Evolutionary conservation across 352 stramenopile genomes (phyloP), one percentile per base, ranked within the genome.

Genomic region (Lagenidium giganteum): DNA sequence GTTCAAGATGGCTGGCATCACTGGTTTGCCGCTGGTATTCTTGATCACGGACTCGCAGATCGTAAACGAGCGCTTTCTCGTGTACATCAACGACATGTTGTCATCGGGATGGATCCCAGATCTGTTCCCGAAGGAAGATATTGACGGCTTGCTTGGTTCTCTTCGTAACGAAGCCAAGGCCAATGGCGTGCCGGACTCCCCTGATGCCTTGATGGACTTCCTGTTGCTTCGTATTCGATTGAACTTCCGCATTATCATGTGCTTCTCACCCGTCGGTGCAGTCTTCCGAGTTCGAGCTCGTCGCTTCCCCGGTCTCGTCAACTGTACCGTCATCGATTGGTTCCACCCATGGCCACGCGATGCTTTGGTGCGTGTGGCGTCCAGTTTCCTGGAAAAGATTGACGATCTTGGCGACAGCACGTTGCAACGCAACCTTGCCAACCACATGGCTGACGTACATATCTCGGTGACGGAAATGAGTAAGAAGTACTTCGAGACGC

Each of bases 31-130:
- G 9, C 84, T 97, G 18, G 83, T 99, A 14, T 99, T 98, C 54
- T 67, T 99, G 13, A 97, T 99, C 49, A 99, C 95, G 1, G 96
- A 99, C 66, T 96, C 94, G 27, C 95, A 99, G 66, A 98, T 99
- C 59, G 92, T 98, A 27, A 96, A 98, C 56, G 95, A 99, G 42
- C 74, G 93, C 13, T 99, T 99, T 67, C 82, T 99, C 4, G 96
- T 99, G 29, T 98, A 97, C 62, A 98, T 99, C 54, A 99, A 99
- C 69, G 92, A 97, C 30, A 97, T 99, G 62, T 72, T 98, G 6
- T 95, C 86, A 20, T 77, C 64, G 5, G 95, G 95, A 7, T 98
- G 93, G 91, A 95, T 98, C 38, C 85, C 88, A 6, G 95, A 98
- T 56, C 68, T 98, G n/a, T 98, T 98, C 64, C 65, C 86, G 1